Conservation (phyloP, 148 eudicot genomes). For the Rhododendron ovatum region DNA sequence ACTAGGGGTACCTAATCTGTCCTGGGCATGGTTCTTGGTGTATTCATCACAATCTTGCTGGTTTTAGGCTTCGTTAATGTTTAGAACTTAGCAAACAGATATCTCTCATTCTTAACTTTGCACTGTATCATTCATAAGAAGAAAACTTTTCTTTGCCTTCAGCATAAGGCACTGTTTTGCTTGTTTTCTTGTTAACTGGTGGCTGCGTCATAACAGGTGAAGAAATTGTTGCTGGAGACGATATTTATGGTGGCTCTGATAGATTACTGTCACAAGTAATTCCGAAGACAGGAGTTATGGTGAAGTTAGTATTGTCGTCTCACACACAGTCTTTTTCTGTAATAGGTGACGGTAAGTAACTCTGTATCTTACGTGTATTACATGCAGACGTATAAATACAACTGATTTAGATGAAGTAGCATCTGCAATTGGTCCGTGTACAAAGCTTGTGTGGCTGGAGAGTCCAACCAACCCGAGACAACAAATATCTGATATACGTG, state of each 20-base stretch:
- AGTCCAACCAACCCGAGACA: constrained; percentile 96
- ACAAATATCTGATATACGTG: constrained; percentile 93
- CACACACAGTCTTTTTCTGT: not conserved
- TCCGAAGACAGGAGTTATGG: constrained; percentile 75
- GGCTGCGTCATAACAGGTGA: constrained; percentile 41
- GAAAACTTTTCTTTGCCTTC: not conserved
- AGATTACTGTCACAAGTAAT: constrained; percentile 74
- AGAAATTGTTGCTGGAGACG: constrained; percentile 97
- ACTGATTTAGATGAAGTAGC: constrained; percentile 79
- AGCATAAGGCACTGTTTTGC: not conserved
- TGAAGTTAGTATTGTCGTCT: constrained; percentile 58
- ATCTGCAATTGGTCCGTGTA: constrained; percentile 74
- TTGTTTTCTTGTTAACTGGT: not conserved
- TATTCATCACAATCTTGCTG: not conserved
- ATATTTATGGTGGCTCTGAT: constrained; percentile 98
- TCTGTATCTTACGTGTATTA: not conserved
- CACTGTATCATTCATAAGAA: not conserved
- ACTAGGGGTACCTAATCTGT: not conserved
- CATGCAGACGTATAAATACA: constrained; percentile 66
- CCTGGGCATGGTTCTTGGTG: not conserved
- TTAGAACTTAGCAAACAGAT: not conserved
- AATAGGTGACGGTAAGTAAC: not conserved
- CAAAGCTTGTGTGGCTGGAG: constrained; percentile 99
- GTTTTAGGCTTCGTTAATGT: not conserved
- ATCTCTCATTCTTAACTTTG: not conserved